Evolutionary conservation across 768 basidiomycete species (phyloP).

Genomic region (Boletus sensibilis): DNA sequence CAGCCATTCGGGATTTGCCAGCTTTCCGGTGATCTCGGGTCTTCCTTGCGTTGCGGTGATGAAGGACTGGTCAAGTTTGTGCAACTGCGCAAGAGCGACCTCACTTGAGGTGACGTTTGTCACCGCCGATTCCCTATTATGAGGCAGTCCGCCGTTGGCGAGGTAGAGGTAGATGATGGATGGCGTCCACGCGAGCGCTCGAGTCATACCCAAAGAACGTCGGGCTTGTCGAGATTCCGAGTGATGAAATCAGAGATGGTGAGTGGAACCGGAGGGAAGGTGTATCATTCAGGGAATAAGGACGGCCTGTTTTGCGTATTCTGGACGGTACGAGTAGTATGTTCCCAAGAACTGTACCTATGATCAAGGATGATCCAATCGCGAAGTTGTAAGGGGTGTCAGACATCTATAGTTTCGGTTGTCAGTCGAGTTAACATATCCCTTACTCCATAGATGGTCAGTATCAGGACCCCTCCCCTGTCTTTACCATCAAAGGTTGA

Average conservation of each 20-base stretch:
- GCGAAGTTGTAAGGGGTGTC: not conserved
- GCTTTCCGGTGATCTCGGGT: not conserved
- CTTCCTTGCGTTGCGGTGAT: not conserved
- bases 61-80: not conserved
- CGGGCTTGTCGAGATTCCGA: not conserved
- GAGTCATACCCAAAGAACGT: not conserved
- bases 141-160: not conserved
- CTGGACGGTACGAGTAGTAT: not conserved
- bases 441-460: too few species aligned
- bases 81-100: not conserved
- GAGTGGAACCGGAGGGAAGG: not conserved
- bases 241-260: not conserved
- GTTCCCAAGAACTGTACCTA: not conserved
- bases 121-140: not conserved
- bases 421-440: too few species aligned
- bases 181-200: not conserved
- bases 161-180: not conserved
- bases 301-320: not conserved
- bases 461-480: too few species aligned
- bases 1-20: not conserved
- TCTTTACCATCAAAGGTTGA: too few species aligned
- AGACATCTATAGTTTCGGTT: not conserved
- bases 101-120: too few species aligned
- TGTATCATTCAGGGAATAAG: not conserved
- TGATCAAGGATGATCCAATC: not conserved